Percentiles rank a stretch among this genome's conserved stretches.
Evolutionary conservation across 495 filamentous ascomycete species (phyloP).

Genomic region (Aspergillus cavernicola): DNA sequence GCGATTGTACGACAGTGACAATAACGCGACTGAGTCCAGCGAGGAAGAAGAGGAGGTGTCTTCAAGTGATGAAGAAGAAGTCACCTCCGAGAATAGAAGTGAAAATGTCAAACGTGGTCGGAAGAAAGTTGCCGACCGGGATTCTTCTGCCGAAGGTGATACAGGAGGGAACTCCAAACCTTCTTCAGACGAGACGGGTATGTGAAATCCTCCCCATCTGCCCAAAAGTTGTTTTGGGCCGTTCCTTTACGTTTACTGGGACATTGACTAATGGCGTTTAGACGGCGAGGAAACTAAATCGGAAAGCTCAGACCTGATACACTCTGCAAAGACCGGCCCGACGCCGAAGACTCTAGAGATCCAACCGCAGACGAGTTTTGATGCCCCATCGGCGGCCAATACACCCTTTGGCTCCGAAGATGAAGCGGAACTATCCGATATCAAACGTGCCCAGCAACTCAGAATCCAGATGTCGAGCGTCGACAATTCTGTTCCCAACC

Average conservation of each 20-base stretch:
- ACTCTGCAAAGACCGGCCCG: conserved; percentile 21
- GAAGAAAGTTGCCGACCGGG: conserved; percentile 22
- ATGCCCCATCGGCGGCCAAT: conserved; percentile 62
- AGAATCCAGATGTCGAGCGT: conserved; percentile 75
- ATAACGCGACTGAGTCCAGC: conserved; percentile 46
- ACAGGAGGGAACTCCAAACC: conserved; percentile 20
- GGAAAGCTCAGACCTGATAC: conserved; percentile 8
- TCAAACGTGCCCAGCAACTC: conserved; percentile 80
- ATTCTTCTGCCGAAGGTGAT: conserved; percentile 15
- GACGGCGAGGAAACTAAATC: neutral
- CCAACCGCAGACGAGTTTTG: conserved; percentile 79
- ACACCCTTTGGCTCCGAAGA: conserved; percentile 84
- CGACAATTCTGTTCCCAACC: conserved; percentile 67
- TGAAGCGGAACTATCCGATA: conserved; percentile 78
- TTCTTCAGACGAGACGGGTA: conserved; percentile 8
- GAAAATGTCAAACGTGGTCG: conserved; percentile 22
- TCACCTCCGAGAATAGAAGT: conserved; percentile 30
- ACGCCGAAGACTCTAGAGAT: conserved; percentile 58
- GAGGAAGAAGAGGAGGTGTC: conserved; percentile 46
- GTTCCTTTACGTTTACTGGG: neutral
- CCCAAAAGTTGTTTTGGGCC: neutral
- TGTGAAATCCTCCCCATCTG: neutral
- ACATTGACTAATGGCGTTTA: neutral
- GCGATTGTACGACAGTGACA: conserved; percentile 61
- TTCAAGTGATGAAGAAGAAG: conserved; percentile 51